A percentile compares a stretch with the other conserved stretches of the same genome.
Evolutionary conservation across 139 green algal species (phyloP).

Genomic region (Asterochloris erici): DNA sequence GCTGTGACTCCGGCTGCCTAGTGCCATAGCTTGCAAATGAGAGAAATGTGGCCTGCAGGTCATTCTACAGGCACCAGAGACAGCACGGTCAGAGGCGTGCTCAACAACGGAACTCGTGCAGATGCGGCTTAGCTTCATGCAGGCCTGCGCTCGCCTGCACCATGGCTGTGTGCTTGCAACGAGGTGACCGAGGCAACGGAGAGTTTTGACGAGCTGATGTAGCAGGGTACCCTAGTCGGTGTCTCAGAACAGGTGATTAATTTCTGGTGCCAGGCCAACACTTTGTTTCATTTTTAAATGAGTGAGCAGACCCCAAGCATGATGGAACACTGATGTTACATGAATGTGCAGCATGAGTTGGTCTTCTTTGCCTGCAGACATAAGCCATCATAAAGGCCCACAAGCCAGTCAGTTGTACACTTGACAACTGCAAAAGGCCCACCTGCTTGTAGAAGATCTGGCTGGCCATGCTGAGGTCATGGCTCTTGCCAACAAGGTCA

Average conservation of each 20-base stretch:
- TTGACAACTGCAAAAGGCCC: background rate
- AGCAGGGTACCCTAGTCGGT: no score
- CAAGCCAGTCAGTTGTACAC: background rate
- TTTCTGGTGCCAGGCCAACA: no score
- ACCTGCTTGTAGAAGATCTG: conserved; percentile 97
- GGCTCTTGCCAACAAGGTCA: conserved; percentile 91
- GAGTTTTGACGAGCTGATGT: no score
- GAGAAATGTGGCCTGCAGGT: conserved; percentile 16
- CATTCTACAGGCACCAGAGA: background rate
- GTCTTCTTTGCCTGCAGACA: conserved; percentile 44
- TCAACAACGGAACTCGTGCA: no score
- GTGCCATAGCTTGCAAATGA: conserved; percentile 15
- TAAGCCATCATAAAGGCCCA: background rate
- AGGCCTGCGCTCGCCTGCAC: no score
- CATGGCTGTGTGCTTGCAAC: no score
- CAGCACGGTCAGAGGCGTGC: no score
- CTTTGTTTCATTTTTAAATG: no score
- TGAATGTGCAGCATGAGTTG: conserved; percentile 85
- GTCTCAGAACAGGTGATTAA: no score
- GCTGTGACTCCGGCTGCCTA: background rate
- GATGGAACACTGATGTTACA: conserved; percentile 42
- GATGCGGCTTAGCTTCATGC: no score
- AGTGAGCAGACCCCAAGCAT: no score
- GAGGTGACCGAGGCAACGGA: no score
- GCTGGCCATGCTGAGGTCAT: conserved; percentile 91